Evolutionary conservation across 2,329 filamentous ascomycete genomes (phyloP).

Genomic region (Epichloe aotearoae): DNA sequence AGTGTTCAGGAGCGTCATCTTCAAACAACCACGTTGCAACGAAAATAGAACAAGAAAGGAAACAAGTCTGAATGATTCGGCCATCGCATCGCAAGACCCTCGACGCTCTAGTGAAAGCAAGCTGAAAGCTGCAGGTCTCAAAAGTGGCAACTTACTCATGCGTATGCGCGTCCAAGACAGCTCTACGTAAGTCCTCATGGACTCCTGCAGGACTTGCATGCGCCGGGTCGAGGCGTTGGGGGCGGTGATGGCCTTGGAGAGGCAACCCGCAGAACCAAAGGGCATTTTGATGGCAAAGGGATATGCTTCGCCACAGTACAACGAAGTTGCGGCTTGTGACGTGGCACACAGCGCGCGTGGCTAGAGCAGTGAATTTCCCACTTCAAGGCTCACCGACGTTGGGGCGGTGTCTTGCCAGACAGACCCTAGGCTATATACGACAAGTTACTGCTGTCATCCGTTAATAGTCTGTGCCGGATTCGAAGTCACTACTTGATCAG

Average conservation of each 20-base stretch:
- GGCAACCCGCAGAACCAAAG: constrained; percentile 7
- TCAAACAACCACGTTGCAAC: not conserved
- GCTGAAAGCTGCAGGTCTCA: constrained; percentile 9
- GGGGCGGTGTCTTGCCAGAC: constrained; percentile 8
- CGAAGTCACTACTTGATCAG: constrained; percentile 15
- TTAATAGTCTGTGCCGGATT: not conserved
- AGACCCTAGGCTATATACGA: not conserved
- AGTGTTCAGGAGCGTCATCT: not conserved
- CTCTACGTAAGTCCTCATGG: not conserved
- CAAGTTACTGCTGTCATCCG: constrained; percentile 9
- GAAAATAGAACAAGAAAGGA: not conserved
- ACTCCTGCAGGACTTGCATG: constrained; percentile 8
- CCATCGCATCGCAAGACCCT: not conserved
- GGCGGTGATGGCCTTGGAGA: constrained; percentile 10
- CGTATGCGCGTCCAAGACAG: constrained; percentile 4
- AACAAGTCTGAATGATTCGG: not conserved
- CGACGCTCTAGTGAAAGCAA: not conserved
- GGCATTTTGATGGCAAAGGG: not conserved
- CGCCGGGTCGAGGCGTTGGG: constrained; percentile 2
- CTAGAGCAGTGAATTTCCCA: constrained; percentile 12
- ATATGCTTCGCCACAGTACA: constrained; percentile 26
- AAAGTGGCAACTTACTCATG: constrained; percentile 1
- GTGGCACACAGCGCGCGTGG: constrained; percentile 28
- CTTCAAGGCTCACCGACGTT: constrained; percentile 8
- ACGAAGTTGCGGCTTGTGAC: constrained; percentile 18